These are phyloP conservation scores for Sechiopsis laciniata DNA, from an alignment of 306 rosid species.

Conservation along the genomic window DNA sequence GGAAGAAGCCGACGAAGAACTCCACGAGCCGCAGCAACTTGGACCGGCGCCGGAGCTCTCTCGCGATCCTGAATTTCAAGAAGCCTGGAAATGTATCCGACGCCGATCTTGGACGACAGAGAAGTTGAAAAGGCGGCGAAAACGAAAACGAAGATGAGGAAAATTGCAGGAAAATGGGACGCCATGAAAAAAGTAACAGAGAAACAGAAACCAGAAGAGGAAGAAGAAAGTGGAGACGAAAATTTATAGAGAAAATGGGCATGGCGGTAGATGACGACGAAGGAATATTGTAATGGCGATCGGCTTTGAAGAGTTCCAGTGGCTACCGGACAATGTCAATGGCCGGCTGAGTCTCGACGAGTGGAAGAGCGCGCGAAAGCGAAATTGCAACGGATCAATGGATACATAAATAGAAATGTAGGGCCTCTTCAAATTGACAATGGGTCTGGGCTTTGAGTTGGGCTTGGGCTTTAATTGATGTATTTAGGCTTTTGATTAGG, in stretches of 20 bases:
- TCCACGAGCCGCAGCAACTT: constrained; percentile 62
- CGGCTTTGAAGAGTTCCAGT: neutral
- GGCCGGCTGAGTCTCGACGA: constrained; percentile 18
- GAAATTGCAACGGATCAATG: constrained; percentile 1
- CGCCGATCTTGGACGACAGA: constrained; percentile 37
- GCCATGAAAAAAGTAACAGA: constrained; percentile 21
- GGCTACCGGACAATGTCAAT: constrained; percentile 5
- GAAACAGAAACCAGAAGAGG: neutral
- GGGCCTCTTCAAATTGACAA: neutral
- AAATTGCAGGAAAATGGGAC: constrained; percentile 35
- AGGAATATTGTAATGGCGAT: constrained; percentile 14
- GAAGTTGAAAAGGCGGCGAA: neutral
- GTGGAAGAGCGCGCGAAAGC: constrained; percentile 18
- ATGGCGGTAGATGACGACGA: constrained; percentile 4
- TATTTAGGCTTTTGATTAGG: neutral
- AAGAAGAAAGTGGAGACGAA: neutral
- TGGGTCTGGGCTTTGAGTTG: neutral
- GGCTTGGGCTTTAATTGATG: neutral
- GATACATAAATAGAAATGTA: neutral
- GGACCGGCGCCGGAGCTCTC: constrained; percentile 49
- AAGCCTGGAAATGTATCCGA: constrained; percentile 47
- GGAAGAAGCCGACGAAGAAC: constrained; percentile 70
- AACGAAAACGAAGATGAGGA: constrained; percentile 11
- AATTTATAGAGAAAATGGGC: neutral
- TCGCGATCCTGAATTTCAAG: constrained; percentile 64